Evolutionary conservation across 345 rosid genomes (phyloP).

Genomic region (Eucalyptus erythrocorys): DNA sequence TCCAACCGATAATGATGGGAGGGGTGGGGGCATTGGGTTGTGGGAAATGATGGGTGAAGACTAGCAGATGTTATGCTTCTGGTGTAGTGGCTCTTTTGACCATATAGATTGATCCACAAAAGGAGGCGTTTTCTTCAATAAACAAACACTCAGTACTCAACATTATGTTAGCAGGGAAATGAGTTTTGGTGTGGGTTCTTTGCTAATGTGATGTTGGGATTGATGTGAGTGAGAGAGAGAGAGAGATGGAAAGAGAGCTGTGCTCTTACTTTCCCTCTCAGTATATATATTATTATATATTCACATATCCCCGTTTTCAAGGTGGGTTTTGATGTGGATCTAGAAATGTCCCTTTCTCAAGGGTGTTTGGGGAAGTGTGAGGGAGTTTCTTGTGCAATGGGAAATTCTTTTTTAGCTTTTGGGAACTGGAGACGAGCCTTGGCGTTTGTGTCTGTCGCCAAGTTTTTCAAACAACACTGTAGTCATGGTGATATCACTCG

Average conservation of each 20-base stretch:
- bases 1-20: slow-evolving; percentile 5
- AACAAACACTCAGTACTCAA: neutral
- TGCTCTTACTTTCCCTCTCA: neutral
- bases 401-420: slow-evolving; percentile 21
- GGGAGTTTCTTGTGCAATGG: slow-evolving; percentile 15
- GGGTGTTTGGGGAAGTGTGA: slow-evolving; percentile 22
- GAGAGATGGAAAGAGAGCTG: neutral
- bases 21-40: slow-evolving; percentile 23
- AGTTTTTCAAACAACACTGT: neutral
- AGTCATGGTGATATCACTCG: neutral
- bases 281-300: neutral
- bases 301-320: slow-evolving; percentile 20
- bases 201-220: slow-evolving; percentile 21
- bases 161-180: neutral
- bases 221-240: slow-evolving; percentile 8
- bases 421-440: slow-evolving; percentile 20
- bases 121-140: neutral
- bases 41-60: slow-evolving; percentile 23
- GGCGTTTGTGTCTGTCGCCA: neutral
- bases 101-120: neutral
- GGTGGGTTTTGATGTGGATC: slow-evolving; percentile 33
- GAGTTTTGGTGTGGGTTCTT: neutral
- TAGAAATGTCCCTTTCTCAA: slow-evolving; percentile 31
- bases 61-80: neutral
- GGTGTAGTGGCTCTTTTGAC: neutral